Percentiles rank a stretch among this genome's conserved stretches.
phyloP scores from a whole-genome alignment of 2,329 filamentous ascomycete species.

The Penicillium janthinellum region DNA sequence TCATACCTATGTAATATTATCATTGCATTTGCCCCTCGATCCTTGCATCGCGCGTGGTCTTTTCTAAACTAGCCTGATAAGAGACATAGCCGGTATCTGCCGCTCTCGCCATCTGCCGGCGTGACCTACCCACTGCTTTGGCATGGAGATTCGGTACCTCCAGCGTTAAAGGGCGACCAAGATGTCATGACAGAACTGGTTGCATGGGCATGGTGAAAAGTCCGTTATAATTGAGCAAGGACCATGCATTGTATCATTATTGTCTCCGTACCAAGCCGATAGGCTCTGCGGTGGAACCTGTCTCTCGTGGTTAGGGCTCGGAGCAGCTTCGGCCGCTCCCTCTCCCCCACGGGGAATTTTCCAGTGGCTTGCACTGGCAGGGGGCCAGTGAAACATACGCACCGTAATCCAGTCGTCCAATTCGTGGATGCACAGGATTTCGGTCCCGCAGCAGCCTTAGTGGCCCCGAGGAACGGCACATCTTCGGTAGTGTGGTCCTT shows the following conservation, averaged over 20 bases:
- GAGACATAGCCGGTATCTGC: slow-evolving; percentile 3
- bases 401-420: neutral
- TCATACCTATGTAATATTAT: no score
- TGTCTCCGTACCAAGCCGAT: neutral
- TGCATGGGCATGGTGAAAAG: neutral
- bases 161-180: neutral
- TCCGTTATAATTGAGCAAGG: neutral
- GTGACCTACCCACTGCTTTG: neutral
- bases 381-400: slow-evolving; percentile 5
- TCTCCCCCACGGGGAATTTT: slow-evolving; percentile 13
- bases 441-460: slow-evolving; percentile 3
- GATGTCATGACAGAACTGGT: neutral
- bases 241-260: neutral
- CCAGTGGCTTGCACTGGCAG: slow-evolving; percentile 12
- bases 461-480: slow-evolving; percentile 1
- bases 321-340: slow-evolving; percentile 1
- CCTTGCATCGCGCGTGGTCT: neutral
- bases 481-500: slow-evolving; percentile 12
- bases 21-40: neutral
- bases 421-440: slow-evolving; percentile 5
- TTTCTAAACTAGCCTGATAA: neutral
- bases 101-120: slow-evolving; percentile 8
- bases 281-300: slow-evolving; percentile 2
- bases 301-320: slow-evolving; percentile 8
- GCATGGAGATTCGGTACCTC: no score